These are phyloP conservation scores for Galium porrigens DNA, from an alignment of 305 asterid genomes.

Conservation along the genomic window DNA sequence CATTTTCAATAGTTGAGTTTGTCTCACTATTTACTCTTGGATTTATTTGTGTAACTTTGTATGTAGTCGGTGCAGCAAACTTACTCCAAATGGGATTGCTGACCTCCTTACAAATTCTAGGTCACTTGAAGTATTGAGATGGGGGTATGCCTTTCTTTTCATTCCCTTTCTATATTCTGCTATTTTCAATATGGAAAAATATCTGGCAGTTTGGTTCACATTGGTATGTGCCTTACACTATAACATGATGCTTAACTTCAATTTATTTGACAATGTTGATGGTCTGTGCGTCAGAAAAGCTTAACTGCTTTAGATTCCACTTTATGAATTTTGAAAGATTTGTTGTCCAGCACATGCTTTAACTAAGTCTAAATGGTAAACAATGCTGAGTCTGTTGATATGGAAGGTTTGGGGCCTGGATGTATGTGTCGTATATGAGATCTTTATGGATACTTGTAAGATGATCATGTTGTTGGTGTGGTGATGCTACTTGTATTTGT, in stretches of 20 bases:
- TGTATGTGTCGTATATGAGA: background rate
- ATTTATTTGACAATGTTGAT: background rate
- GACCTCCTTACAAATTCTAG: constrained; percentile 53
- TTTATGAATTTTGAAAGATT: background rate
- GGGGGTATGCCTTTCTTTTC: constrained; percentile 56
- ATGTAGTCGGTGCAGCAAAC: constrained; percentile 51
- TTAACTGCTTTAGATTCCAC: background rate
- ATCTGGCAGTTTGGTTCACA: background rate
- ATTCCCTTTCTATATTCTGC: constrained; percentile 1
- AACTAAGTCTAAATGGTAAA: background rate
- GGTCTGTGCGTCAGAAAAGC: background rate
- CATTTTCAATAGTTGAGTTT: background rate
- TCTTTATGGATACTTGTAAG: background rate
- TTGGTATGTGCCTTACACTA: background rate
- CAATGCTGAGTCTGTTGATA: background rate
- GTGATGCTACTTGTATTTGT: background rate
- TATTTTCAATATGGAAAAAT: background rate
- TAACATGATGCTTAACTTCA: background rate
- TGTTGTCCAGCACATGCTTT: background rate
- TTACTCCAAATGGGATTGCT: constrained; percentile 54
- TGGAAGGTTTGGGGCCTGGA: background rate
- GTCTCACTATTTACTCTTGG: background rate
- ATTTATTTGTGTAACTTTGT: constrained; percentile 8
- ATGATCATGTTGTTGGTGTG: background rate
- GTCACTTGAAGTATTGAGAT: constrained; percentile 69